A percentile compares a stretch with the other conserved stretches of the same genome.
phyloP scores from a whole-genome alignment of 73 alveolate species.

The Paramecium biaurelia region DNA sequence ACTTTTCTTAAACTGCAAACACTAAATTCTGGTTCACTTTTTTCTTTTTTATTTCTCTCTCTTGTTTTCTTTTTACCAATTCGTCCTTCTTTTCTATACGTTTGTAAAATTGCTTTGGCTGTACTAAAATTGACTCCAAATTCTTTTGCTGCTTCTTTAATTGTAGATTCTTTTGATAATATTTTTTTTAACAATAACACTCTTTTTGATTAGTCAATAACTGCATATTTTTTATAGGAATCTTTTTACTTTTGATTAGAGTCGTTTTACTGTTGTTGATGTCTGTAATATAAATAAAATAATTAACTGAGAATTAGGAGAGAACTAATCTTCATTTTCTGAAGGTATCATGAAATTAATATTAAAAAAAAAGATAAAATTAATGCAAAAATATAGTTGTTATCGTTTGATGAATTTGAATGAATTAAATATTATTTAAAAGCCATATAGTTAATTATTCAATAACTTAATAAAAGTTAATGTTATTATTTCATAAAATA shows the following conservation, averaged over 20 bases:
- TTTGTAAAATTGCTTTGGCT: conserved; percentile 57
- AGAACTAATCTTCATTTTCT: conserved; percentile 17
- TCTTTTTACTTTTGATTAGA: neutral
- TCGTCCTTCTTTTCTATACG: conserved; percentile 63
- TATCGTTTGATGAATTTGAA: neutral
- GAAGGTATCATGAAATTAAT: neutral
- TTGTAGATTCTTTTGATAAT: conserved; percentile 50
- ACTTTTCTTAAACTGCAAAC: neutral
- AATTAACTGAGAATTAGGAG: conserved; percentile 15
- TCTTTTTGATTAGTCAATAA: neutral
- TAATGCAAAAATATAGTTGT: neutral
- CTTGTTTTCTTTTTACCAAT: conserved; percentile 65
- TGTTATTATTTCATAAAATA: neutral
- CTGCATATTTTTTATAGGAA: conserved; percentile 18
- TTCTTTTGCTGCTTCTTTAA: conserved; percentile 63
- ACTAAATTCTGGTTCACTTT: neutral
- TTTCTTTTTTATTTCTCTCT: conserved; percentile 46
- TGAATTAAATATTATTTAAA: neutral
- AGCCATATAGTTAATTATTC: neutral
- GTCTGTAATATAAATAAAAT: conserved; percentile 5
- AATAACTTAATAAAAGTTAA: neutral
- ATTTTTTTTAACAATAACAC: neutral
- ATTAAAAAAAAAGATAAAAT: neutral
- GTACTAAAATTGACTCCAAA: conserved; percentile 62
- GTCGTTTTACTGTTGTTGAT: neutral